These are phyloP conservation scores for Phialophora tarda DNA, from an alignment of 2,329 filamentous ascomycete genomes.

Conservation along the genomic window DNA sequence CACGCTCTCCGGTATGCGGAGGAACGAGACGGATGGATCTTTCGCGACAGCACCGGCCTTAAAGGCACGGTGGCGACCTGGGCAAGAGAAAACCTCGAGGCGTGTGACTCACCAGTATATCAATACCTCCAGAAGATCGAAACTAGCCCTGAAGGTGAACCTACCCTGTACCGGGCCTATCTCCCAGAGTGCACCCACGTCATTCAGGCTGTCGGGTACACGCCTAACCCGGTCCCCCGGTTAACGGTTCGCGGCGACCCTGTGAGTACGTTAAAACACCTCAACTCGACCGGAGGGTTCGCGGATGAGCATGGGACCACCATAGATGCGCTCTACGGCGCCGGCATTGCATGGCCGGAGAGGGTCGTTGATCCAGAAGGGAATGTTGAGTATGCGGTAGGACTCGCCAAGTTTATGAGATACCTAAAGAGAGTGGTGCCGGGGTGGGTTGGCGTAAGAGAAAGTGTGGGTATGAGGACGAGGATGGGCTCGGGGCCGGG, in stretches of 20 bases:
- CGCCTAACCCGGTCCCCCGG: slow-evolving; percentile 56
- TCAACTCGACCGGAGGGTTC: slow-evolving; percentile 49
- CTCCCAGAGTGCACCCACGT: slow-evolving; percentile 60
- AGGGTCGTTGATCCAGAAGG: slow-evolving; percentile 65
- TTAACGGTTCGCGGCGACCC: slow-evolving; percentile 48
- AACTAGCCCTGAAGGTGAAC: slow-evolving; percentile 54
- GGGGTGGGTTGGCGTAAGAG: slow-evolving; percentile 42
- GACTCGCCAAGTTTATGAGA: slow-evolving; percentile 70
- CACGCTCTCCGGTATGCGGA: slow-evolving; percentile 66
- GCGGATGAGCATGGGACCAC: slow-evolving; percentile 50
- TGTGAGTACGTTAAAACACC: slow-evolving; percentile 42
- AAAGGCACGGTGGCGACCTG: slow-evolving; percentile 67
- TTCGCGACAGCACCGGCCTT: slow-evolving; percentile 69
- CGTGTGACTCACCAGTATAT: slow-evolving; percentile 55
- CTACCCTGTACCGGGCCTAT: slow-evolving; percentile 39
- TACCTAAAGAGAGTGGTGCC: slow-evolving; percentile 63
- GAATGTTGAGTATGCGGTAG: slow-evolving; percentile 67
- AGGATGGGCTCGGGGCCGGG: no score
- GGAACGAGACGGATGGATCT: slow-evolving; percentile 65
- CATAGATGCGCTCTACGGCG: slow-evolving; percentile 63
- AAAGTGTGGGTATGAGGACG: background rate
- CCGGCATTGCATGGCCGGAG: slow-evolving; percentile 69
- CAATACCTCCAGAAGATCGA: slow-evolving; percentile 55
- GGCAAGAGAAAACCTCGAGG: slow-evolving; percentile 64
- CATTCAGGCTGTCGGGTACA: slow-evolving; percentile 66